These are phyloP conservation scores for Lasiodiplodia sp. DNA, from an alignment of 2,329 filamentous ascomycete species.

Conservation along the genomic window DNA sequence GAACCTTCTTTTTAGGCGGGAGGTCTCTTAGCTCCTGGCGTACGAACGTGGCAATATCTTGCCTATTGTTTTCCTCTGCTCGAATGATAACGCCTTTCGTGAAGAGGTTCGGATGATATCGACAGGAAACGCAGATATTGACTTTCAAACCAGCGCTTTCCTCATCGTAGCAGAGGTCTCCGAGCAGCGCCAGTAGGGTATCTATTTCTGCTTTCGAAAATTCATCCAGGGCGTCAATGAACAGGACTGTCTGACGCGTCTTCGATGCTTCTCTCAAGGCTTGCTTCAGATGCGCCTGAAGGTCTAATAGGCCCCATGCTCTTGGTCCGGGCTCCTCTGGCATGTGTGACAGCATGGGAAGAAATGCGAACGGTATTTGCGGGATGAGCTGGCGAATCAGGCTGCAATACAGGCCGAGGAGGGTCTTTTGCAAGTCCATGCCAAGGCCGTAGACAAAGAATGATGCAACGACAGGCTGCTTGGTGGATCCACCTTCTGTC, in stretches of 20 bases:
- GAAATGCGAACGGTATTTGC: not conserved
- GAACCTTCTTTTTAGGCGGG: too few species aligned
- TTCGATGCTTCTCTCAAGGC: not conserved
- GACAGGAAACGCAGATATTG: constrained; percentile 6
- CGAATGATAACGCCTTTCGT: not conserved
- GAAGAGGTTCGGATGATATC: not conserved
- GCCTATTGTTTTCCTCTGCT: not conserved
- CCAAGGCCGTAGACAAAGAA: constrained; percentile 1
- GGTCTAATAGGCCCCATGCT: not conserved
- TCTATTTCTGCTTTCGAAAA: not conserved
- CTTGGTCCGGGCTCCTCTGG: not conserved
- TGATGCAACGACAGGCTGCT: not conserved
- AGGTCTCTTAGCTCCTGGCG: not conserved
- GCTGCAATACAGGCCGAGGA: not conserved
- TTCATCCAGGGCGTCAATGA: constrained; percentile 13
- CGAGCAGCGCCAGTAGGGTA: not conserved
- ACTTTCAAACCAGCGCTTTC: not conserved
- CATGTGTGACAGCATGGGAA: not conserved
- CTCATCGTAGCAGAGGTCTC: not conserved
- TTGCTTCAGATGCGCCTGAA: not conserved
- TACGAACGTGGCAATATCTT: not conserved
- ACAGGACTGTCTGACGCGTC: not conserved
- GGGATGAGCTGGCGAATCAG: not conserved
- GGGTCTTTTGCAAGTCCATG: not conserved
- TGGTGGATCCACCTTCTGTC: not conserved